Percentiles rank a stretch among this genome's conserved stretches.
Evolutionary conservation across 306 rosid species (phyloP).

Genomic region (Trifolium fragiferum): DNA sequence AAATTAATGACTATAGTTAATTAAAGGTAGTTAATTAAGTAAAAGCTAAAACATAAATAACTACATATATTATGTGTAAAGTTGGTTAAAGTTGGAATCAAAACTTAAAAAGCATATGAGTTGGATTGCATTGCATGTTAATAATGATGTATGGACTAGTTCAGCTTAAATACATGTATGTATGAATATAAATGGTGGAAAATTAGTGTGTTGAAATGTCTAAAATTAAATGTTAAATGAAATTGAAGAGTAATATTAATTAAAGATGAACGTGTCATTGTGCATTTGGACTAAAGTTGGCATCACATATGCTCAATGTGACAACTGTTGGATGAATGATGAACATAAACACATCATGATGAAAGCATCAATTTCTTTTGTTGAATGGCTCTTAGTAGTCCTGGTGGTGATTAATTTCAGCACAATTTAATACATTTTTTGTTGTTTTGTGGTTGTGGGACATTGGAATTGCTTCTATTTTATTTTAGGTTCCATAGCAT

Average conservation of each 20-base stretch:
- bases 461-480: neutral
- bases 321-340: constrained; percentile 56
- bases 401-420: constrained; percentile 4
- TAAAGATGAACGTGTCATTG: neutral
- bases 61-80: constrained; percentile 56
- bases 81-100: constrained; percentile 52
- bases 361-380: constrained; percentile 47
- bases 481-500: too few species aligned
- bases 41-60: constrained; percentile 60
- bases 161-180: constrained; percentile 31
- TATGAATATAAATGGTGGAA: constrained; percentile 22
- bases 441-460: neutral
- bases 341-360: constrained; percentile 55
- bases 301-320: constrained; percentile 37
- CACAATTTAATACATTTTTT: constrained; percentile 9
- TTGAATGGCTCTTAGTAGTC: neutral
- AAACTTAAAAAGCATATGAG: constrained; percentile 38
- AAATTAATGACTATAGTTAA: constrained; percentile 47
- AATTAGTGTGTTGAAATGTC: constrained; percentile 1
- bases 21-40: constrained; percentile 51
- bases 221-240: neutral
- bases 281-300: neutral
- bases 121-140: constrained; percentile 48
- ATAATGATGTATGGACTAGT: constrained; percentile 46
- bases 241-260: neutral